These are phyloP conservation scores for Fusarium neocosmosporiellum DNA, from an alignment of 2,329 filamentous ascomycete genomes.

Conservation along the genomic window DNA sequence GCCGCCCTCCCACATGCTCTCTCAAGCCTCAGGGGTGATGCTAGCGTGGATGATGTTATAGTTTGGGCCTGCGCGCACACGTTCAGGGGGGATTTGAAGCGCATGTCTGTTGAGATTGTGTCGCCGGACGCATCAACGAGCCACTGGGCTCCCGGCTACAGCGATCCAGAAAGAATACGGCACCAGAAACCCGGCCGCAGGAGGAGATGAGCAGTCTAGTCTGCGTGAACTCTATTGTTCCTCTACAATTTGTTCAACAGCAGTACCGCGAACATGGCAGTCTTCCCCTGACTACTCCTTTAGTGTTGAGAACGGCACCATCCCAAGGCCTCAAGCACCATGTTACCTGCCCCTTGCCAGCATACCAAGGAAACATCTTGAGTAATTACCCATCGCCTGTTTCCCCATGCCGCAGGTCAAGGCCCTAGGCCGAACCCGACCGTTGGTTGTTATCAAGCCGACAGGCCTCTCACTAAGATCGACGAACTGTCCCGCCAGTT, in stretches of 20 bases:
- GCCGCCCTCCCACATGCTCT: slow-evolving; percentile 10
- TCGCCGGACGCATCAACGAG: slow-evolving; percentile 12
- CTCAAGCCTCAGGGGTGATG: slow-evolving; percentile 8
- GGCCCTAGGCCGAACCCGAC: neutral
- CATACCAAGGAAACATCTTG: neutral
- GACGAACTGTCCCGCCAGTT: neutral
- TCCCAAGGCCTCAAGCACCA: neutral
- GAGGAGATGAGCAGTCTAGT: slow-evolving; percentile 17
- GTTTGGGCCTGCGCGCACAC: slow-evolving; percentile 16
- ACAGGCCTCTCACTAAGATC: neutral
- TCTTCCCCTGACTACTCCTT: slow-evolving; percentile 9
- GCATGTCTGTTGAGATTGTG: slow-evolving; percentile 36
- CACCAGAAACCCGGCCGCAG: neutral
- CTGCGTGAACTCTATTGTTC: neutral
- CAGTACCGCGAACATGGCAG: slow-evolving; percentile 33
- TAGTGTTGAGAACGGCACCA: neutral
- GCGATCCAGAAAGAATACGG: neutral
- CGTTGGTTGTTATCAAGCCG: neutral
- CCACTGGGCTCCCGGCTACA: neutral
- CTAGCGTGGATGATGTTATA: neutral
- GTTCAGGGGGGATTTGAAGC: slow-evolving; percentile 17
- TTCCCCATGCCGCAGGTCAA: neutral
- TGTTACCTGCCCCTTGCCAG: neutral
- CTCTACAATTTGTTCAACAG: slow-evolving; percentile 13
- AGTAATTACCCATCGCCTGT: neutral